Evolutionary conservation across 805 yeast genomes (phyloP), one percentile per base, ranked within the genome.

Genomic region (Yamadazyma endophytica): DNA sequence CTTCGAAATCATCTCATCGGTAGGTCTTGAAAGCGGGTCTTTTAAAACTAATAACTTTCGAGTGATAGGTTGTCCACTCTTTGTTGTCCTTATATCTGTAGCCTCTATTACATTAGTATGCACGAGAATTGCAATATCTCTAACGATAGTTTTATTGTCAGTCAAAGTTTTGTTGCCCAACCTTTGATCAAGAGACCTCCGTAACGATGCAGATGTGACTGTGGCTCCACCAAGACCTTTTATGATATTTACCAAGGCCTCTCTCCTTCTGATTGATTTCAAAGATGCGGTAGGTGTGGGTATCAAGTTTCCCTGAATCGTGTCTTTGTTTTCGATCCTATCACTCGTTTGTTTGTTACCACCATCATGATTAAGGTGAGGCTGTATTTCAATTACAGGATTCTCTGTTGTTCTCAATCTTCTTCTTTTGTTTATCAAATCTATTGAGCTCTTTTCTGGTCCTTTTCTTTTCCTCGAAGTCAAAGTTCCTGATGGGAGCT

Each of bases 181-280:
- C 13, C 43, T 40, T 29, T 42, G 43, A 38, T 65, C 70, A 13
- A 65, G 37, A 8, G 35, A 30, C 11, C 68, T 46, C 24, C 62
- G 43, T n/a, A 65, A 44, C 8, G 43, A 42, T 5, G 60, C 57
- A 7, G 59, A 53, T 7, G 66, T 59, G 35, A 44, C 56, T 1
- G 54, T 46, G 2, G 59, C 68, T 6, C 71, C 71, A 3, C 69
- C 70, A n/a, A 46, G 40, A 15, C 50, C 56, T 21, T 49, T 53
- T 2, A 65, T 52, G 1, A 62, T 43, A 6, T 48, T 48, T 5
- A 64, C 12, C 15, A 64, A 37, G 9, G 43, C 55, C 3, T 42
- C 35, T 27, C 68, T 40, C 31, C 70, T 46, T 33, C 42, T 52
- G 9, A 37, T 39, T 1, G 62, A 54, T 30, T 59, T 63, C 17